Percentiles rank a stretch among this genome's conserved stretches.
Conservation (phyloP, 768 basidiomycete genomes). For the Tricholoma saponaceum region DNA sequence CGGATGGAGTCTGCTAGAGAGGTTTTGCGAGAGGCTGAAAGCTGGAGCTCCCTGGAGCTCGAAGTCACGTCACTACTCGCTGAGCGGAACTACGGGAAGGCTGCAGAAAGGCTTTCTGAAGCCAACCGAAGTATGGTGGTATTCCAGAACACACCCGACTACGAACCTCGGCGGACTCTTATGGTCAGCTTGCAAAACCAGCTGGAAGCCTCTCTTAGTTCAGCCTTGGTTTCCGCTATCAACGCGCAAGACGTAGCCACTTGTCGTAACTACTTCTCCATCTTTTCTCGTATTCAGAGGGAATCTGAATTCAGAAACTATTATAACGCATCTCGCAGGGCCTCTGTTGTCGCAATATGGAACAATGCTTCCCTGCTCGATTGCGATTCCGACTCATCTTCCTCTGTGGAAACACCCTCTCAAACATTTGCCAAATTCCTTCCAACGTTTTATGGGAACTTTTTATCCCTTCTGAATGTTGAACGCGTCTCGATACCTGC, state of each 20-base stretch:
- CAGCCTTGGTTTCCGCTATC: slow-evolving; percentile 87
- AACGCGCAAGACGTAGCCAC: slow-evolving; percentile 68
- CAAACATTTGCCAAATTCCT: slow-evolving; percentile 66
- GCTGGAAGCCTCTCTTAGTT: slow-evolving; percentile 87
- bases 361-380: slow-evolving; percentile 51
- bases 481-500: slow-evolving; percentile 73
- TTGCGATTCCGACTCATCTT: slow-evolving; percentile 32
- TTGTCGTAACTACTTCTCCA: slow-evolving; percentile 76
- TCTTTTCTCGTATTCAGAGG: slow-evolving; percentile 89
- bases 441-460: slow-evolving; percentile 65
- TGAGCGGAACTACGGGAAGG: slow-evolving; percentile 79
- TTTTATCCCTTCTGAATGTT: slow-evolving; percentile 59
- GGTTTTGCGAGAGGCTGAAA: slow-evolving; percentile 91
- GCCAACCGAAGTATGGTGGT: slow-evolving; percentile 87
- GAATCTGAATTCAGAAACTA: slow-evolving; percentile 92
- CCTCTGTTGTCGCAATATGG: slow-evolving; percentile 67
- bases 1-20: slow-evolving; percentile 88
- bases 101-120: slow-evolving; percentile 88
- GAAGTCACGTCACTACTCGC: slow-evolving; percentile 85
- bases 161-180: slow-evolving; percentile 78
- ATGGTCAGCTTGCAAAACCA: slow-evolving; percentile 95
- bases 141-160: slow-evolving; percentile 90
- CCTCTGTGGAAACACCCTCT: slow-evolving; percentile 11
- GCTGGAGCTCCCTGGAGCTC: slow-evolving; percentile 91
- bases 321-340: slow-evolving; percentile 83